phyloP scores from a whole-genome alignment of 192 early-diverging fungal species.

The Backusella liffmaniae region DNA sequence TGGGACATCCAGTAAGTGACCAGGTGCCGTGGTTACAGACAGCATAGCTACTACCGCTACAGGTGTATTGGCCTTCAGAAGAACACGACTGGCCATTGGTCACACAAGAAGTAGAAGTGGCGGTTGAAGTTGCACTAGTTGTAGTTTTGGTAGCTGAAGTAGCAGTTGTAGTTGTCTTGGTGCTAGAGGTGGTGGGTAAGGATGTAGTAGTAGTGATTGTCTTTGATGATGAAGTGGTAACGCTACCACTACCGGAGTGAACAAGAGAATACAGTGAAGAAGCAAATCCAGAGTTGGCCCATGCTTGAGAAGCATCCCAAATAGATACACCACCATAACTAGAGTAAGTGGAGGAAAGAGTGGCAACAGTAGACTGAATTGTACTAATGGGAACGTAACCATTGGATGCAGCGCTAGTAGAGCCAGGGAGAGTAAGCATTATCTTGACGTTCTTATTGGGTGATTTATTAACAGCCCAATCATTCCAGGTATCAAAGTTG shows the following conservation, averaged over 20 bases:
- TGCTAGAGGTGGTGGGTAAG: neutral
- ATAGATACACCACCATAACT: constrained; percentile 75
- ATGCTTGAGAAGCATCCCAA: constrained; percentile 73
- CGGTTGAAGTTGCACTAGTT: neutral
- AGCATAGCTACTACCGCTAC: constrained; percentile 42
- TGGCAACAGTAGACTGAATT: constrained; percentile 42
- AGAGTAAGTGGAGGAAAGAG: constrained; percentile 42
- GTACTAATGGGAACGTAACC: constrained; percentile 58
- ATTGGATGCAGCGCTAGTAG: constrained; percentile 52
- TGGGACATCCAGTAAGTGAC: constrained; percentile 40
- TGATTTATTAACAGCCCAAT: constrained; percentile 58
- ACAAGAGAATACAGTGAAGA: constrained; percentile 16
- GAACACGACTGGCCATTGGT: constrained; percentile 43
- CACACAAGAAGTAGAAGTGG: neutral
- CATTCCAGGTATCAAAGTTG: constrained; percentile 74
- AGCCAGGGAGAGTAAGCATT: constrained; percentile 69
- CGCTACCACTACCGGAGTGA: constrained; percentile 10
- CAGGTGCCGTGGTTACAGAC: constrained; percentile 47
- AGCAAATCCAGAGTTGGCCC: constrained; percentile 43
- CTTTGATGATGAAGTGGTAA: too few species aligned
- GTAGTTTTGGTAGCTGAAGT: neutral
- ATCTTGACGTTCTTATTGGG: constrained; percentile 67
- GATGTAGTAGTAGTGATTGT: neutral
- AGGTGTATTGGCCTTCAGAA: constrained; percentile 37
- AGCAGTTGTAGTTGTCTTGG: neutral